These are phyloP conservation scores for Endoconidiophora polonica DNA, from an alignment of 2,329 filamentous ascomycete genomes.

Conservation along the genomic window DNA sequence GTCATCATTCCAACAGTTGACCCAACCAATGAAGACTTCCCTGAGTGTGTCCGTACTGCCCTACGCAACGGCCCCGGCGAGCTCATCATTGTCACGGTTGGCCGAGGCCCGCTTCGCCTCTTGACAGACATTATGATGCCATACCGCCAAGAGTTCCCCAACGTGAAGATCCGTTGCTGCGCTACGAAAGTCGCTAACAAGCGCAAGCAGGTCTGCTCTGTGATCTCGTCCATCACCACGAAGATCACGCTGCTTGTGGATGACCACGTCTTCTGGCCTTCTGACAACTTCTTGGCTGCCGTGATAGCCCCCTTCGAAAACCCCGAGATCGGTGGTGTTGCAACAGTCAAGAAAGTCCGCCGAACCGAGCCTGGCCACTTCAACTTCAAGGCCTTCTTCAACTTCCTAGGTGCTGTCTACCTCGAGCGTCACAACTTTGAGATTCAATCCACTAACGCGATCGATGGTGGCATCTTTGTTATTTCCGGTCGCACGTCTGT, in stretches of 20 bases:
- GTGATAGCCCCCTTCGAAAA: slow-evolving; percentile 30
- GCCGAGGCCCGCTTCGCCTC: slow-evolving; percentile 16
- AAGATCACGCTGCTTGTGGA: slow-evolving; percentile 30
- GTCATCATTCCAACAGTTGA: slow-evolving; percentile 36
- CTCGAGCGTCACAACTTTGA: slow-evolving; percentile 47
- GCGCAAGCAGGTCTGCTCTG: slow-evolving; percentile 29
- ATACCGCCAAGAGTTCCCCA: slow-evolving; percentile 2
- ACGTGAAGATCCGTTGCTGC: slow-evolving; percentile 19
- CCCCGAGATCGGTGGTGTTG: slow-evolving; percentile 33
- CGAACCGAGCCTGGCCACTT: slow-evolving; percentile 20
- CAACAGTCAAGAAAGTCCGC: slow-evolving; percentile 36
- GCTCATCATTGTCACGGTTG: slow-evolving; percentile 31
- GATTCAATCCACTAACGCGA: slow-evolving; percentile 34
- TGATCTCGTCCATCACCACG: slow-evolving; percentile 23
- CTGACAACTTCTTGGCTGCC: slow-evolving; percentile 23
- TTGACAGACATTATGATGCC: slow-evolving; percentile 14
- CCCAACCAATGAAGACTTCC: slow-evolving; percentile 25
- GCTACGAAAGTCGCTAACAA: slow-evolving; percentile 26
- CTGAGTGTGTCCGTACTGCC: slow-evolving; percentile 24
- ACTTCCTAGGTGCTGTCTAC: slow-evolving; percentile 42
- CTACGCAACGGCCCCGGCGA: slow-evolving; percentile 22
- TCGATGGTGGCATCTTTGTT: slow-evolving; percentile 43
- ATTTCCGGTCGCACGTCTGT: slow-evolving; percentile 39
- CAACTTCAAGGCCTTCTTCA: slow-evolving; percentile 24
- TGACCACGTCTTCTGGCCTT: slow-evolving; percentile 36